Base-by-base conservation (phyloP, 345 rosid species). In the Passiflora organensis region DNA sequence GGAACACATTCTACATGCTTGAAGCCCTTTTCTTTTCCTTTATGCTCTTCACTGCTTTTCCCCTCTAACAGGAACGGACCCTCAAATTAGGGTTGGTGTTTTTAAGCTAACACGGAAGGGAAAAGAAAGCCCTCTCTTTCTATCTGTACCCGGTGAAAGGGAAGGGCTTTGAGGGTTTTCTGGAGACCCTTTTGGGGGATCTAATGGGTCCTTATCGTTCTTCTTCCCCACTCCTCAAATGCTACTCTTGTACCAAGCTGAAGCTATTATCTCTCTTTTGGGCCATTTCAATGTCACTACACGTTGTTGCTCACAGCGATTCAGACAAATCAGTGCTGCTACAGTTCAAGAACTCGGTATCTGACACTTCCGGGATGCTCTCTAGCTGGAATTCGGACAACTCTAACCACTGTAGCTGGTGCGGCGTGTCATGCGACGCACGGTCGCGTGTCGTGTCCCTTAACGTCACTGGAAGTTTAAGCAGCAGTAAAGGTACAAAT, bases 251-350 rank as follows among this genome's bases (percentile, higher is more conserved):
- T 55, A 48, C 52, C 56, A 22, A 59, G 4, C 32, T 72, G 25
- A 54, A 58, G 36, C 59, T 85, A 14, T 65, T 68, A 17, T 51
- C 51, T 64, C 51, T 75, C 53, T 68, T 64, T 53, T 56, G 55
- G 16, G 38, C 58, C n/a, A 41, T 68, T 10, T 55, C n/a, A 53
- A 14, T 71, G 32, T 10, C 69, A n/a, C 58, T 66, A 2, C 65
- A 41, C 63, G 53, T 43, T 32, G 62, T 60, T 2, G 77, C 34
- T 51, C 46, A 52, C 2, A 75, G 71, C 6, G 81, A 66, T 63
- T 72, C 88, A 11, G 96, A 83, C 63, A 76, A 80, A 73, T 79
- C 84, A 32, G 78, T 62, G 58, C 78, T 91, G 48, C 65, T 87
- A 34, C 76, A 76, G 78, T 82, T 91, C 68, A 91, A 83, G 80